phyloP scores from a whole-genome alignment of 495 filamentous ascomycete species.

The Aspergillus indologenus region DNA sequence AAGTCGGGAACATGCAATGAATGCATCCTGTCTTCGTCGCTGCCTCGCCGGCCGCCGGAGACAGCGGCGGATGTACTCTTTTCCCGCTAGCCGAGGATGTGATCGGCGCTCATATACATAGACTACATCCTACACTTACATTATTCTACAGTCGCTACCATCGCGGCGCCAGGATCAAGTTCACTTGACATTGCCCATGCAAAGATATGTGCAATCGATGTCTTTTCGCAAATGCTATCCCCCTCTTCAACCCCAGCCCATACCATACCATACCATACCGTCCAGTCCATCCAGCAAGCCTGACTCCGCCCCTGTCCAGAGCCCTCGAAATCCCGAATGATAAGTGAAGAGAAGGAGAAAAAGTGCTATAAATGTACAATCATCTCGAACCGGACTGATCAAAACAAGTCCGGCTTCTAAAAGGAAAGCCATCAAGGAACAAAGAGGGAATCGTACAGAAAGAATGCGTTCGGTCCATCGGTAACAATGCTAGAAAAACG shows the following conservation, averaged over 20 bases:
- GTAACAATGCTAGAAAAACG: slow-evolving; percentile 21
- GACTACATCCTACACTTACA: neutral
- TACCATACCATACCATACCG: too few species aligned
- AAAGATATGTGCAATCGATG: neutral
- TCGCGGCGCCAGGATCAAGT: neutral
- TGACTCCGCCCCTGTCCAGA: neutral
- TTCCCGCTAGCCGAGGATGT: neutral
- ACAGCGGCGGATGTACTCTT: neutral
- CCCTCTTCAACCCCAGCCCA: neutral
- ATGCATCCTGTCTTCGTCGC: neutral
- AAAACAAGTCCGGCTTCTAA: slow-evolving; percentile 11
- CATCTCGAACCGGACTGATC: neutral
- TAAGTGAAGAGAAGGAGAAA: neutral
- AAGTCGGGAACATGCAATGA: too few species aligned
- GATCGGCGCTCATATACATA: too few species aligned
- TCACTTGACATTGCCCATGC: neutral
- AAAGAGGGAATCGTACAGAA: slow-evolving; percentile 32
- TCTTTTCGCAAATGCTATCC: neutral
- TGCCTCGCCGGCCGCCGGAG: neutral
- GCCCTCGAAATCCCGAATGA: neutral
- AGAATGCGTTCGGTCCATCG: slow-evolving; percentile 16
- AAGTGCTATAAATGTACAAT: slow-evolving; percentile 6
- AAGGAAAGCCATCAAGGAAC: slow-evolving; percentile 5
- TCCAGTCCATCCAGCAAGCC: neutral
- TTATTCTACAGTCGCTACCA: neutral